Percentiles rank a stretch among this genome's conserved stretches.
These are phyloP conservation scores for Plantago elongata DNA, from an alignment of 257 asterid species.

Conservation along the genomic window DNA sequence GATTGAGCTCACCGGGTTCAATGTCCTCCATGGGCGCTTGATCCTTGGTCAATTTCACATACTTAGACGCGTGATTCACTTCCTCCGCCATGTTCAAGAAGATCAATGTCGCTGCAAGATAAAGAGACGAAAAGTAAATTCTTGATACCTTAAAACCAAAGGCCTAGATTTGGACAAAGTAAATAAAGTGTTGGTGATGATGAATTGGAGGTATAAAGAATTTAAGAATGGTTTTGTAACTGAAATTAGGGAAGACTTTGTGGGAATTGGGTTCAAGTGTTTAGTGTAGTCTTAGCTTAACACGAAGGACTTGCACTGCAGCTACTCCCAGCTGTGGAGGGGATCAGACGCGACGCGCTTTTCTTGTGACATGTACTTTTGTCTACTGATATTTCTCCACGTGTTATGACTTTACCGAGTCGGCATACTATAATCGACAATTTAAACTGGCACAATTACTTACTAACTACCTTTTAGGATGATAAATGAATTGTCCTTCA, in stretches of 20 bases:
- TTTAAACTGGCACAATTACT: too few species aligned
- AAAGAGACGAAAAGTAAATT: not conserved
- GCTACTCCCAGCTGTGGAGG: not conserved
- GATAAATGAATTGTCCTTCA: too few species aligned
- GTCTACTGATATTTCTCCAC: not conserved
- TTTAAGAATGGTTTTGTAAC: not conserved
- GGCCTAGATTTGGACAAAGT: conserved; percentile 5
- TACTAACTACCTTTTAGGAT: too few species aligned
- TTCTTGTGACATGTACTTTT: not conserved
- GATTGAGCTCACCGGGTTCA: conserved; percentile 94
- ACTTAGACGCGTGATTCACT: conserved; percentile 62
- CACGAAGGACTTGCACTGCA: conserved; percentile 4
- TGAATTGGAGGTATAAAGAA: not conserved
- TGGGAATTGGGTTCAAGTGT: not conserved
- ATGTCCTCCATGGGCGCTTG: conserved; percentile 80
- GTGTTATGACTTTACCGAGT: not conserved
- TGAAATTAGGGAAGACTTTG: conserved; percentile 18
- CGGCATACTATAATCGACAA: too few species aligned
- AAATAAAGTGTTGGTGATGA: conserved; percentile 9
- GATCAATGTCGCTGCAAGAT: conserved; percentile 12
- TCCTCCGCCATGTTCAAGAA: conserved; percentile 66
- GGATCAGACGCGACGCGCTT: not conserved
- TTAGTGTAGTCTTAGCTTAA: conserved; percentile 1
- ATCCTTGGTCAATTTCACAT: conserved; percentile 83
- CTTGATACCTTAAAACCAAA: conserved; percentile 6